A percentile compares a stretch with the other conserved stretches of the same genome.
Evolutionary conservation across 1,139 yeast genomes (phyloP).

Genomic region (Yamadazyma sp.): DNA sequence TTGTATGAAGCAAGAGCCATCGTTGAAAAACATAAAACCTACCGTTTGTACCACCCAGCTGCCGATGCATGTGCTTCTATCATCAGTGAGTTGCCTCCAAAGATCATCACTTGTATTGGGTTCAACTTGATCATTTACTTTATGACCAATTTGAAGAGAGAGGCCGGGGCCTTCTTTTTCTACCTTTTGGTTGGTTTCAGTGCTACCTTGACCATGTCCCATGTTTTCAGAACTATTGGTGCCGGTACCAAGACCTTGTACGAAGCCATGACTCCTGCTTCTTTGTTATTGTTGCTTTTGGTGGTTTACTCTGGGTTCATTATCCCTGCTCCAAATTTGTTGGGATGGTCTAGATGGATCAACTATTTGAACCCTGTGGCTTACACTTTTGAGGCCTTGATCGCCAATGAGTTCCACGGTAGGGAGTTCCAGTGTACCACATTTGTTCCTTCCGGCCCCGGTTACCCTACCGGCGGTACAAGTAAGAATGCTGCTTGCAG

Average conservation of each 20-base stretch:
- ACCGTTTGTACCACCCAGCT: slow-evolving; percentile 52
- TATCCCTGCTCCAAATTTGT: slow-evolving; percentile 56
- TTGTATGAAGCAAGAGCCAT: slow-evolving; percentile 60
- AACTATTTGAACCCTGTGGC: slow-evolving; percentile 57
- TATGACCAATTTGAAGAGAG: slow-evolving; percentile 52
- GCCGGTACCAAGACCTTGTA: slow-evolving; percentile 53
- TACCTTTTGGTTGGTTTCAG: slow-evolving; percentile 45
- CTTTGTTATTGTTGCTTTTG: slow-evolving; percentile 51
- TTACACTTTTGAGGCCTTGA: slow-evolving; percentile 56
- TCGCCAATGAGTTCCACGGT: slow-evolving; percentile 55
- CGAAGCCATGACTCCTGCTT: slow-evolving; percentile 63
- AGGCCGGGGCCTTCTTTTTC: slow-evolving; percentile 58
- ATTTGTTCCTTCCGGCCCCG: slow-evolving; percentile 53
- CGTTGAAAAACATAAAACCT: slow-evolving; percentile 60
- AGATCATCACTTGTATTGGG: slow-evolving; percentile 41
- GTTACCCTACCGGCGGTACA: slow-evolving; percentile 25
- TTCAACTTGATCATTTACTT: slow-evolving; percentile 54
- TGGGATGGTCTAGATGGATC: slow-evolving; percentile 66
- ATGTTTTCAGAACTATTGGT: slow-evolving; percentile 61
- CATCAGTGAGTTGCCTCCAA: slow-evolving; percentile 57
- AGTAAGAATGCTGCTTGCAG: slow-evolving; percentile 48
- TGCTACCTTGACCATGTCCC: slow-evolving; percentile 53
- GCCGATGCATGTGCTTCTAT: slow-evolving; percentile 62
- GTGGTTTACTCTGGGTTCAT: slow-evolving; percentile 61
- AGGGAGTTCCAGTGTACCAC: slow-evolving; percentile 47